phyloP scores from a whole-genome alignment of 1,284 basidiomycete species.

The Microbotryum scabiosae region DNA sequence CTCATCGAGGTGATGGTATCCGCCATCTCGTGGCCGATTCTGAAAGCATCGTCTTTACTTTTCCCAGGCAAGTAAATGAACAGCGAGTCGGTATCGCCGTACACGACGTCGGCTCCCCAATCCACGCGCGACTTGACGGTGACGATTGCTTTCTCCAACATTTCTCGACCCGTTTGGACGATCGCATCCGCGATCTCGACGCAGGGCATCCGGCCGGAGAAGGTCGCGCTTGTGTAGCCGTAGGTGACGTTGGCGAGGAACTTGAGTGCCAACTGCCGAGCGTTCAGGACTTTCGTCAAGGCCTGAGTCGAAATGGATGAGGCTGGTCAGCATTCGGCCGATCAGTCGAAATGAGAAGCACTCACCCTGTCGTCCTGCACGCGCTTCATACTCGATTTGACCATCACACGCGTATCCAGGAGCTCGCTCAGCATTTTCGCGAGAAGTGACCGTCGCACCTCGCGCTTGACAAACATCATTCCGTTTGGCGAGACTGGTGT shows the following conservation, averaged over 20 bases:
- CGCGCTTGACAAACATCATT: constrained; percentile 80
- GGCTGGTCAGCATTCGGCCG: not conserved
- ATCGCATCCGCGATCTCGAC: constrained; percentile 98
- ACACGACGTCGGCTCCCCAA: constrained; percentile 89
- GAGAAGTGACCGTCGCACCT: constrained; percentile 74
- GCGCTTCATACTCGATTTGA: constrained; percentile 88
- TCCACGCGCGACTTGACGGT: constrained; percentile 39
- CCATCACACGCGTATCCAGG: constrained; percentile 93
- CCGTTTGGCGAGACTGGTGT: constrained; percentile 81
- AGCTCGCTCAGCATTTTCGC: constrained; percentile 88
- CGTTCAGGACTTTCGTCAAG: constrained; percentile 65
- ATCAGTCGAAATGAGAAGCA: not conserved
- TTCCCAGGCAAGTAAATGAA: constrained; percentile 83
- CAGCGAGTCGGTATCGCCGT: constrained; percentile 96
- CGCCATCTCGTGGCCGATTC: constrained; percentile 84
- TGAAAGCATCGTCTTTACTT: constrained; percentile 86
- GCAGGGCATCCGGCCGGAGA: constrained; percentile 93
- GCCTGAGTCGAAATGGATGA: constrained; percentile 46
- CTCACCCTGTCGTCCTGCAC: constrained; percentile 63
- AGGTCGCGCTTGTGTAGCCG: constrained; percentile 78
- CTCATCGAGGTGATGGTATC: constrained; percentile 77
- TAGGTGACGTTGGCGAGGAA: constrained; percentile 61
- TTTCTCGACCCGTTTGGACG: constrained; percentile 91
- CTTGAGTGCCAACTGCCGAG: constrained; percentile 79
- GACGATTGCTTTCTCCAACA: constrained; percentile 68